Evolutionary conservation across 352 stramenopile species (phyloP).

Genomic region (Phytophthora rubi): DNA sequence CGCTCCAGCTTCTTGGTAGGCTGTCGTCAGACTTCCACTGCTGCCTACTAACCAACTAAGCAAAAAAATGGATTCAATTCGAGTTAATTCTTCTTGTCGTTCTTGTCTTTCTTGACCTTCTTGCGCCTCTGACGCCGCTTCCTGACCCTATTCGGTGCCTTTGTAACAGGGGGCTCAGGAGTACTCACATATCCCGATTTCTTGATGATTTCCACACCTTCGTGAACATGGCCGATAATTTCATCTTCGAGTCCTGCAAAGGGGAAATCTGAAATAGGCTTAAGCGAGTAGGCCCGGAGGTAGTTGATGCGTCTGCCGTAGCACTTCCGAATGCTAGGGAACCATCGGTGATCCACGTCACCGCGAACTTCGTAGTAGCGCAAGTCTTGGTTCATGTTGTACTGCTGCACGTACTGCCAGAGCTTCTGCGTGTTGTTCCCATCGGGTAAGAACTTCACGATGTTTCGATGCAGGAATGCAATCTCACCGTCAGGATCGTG

Average conservation of each 20-base stretch:
- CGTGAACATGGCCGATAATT: conserved; percentile 48
- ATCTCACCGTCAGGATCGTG: conserved; percentile 57
- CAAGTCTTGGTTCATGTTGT: conserved; percentile 47
- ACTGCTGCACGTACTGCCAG: conserved; percentile 59
- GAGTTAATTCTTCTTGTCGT: conserved; percentile 23
- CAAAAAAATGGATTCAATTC: conserved; percentile 20
- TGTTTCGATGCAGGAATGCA: conserved; percentile 70
- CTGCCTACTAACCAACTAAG: not conserved
- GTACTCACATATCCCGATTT: conserved; percentile 21
- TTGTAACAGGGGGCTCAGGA: conserved; percentile 14
- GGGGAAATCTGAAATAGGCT: conserved; percentile 57
- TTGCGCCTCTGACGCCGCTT: not conserved
- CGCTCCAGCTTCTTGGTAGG: not conserved
- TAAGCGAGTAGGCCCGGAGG: conserved; percentile 54
- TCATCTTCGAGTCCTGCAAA: conserved; percentile 63
- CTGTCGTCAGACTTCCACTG: not conserved
- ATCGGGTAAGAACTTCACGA: conserved; percentile 54
- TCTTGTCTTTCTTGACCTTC: conserved; percentile 1
- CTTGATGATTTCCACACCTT: conserved; percentile 44
- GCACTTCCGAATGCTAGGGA: conserved; percentile 60
- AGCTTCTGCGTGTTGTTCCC: conserved; percentile 45
- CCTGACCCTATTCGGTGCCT: conserved; percentile 11
- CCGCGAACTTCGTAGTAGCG: conserved; percentile 59
- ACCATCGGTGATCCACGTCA: conserved; percentile 62
- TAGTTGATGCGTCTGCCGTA: conserved; percentile 67